phyloP scores from a whole-genome alignment of 331 rosid genomes.

The Quercus phellos region DNA sequence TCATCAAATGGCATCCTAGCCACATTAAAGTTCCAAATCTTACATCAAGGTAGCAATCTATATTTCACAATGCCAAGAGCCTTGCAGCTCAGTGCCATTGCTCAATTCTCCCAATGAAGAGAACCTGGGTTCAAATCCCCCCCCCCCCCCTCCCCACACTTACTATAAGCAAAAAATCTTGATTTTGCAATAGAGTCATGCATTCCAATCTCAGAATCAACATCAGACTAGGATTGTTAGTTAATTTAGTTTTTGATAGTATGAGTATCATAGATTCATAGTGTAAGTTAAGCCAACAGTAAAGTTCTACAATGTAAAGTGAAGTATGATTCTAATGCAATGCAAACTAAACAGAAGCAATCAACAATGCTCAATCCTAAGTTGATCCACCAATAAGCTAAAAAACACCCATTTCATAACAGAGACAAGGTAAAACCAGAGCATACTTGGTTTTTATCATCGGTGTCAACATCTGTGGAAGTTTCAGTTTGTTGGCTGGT shows the following conservation, averaged over 20 bases:
- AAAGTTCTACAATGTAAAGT: background rate
- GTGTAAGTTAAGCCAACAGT: background rate
- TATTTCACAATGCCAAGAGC: no score
- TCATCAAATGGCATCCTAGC: background rate
- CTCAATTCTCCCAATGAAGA: no score
- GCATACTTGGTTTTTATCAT: slow-evolving; percentile 57
- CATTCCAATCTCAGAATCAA: background rate
- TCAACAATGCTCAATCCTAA: background rate
- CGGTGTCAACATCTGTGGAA: slow-evolving; percentile 73
- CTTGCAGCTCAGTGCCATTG: no score
- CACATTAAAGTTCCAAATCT: background rate
- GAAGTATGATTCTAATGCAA: background rate
- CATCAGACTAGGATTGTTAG: background rate
- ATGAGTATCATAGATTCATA: background rate
- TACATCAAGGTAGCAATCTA: background rate
- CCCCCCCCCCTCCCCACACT: no score
- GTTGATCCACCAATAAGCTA: background rate
- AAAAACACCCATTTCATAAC: background rate
- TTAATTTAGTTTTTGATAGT: background rate
- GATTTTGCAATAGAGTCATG: background rate
- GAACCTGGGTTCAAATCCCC: no score
- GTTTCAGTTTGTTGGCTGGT: slow-evolving; percentile 69
- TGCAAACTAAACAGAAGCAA: background rate
- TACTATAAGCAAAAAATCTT: no score
- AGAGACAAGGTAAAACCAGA: background rate